Base-by-base conservation (phyloP, 495 filamentous ascomycete genomes). In the Neurospora tetrasperma region DNA sequence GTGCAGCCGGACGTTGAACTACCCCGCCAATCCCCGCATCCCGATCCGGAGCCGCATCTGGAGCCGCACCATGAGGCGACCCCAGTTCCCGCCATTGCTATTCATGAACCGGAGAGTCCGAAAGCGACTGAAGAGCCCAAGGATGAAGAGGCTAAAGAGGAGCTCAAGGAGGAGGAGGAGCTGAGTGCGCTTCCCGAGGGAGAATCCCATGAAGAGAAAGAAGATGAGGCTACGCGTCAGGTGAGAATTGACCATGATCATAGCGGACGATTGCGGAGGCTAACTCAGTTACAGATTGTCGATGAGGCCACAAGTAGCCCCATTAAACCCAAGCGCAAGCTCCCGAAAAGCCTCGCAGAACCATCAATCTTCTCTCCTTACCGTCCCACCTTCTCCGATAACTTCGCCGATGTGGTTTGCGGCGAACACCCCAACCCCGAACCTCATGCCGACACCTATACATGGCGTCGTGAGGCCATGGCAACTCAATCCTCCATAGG, bases 141-240 rank as follows among this genome's bases (percentile, higher is more conserved):
- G 27, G 18, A 66, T 18, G 54, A 66, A 18, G 54, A 18, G 23
- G 0, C 3, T 18, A 35, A 66, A 1, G 54, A 74, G 76, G 78
- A 80, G 43, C 77, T 74, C 66, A 79, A 80, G 68, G 80, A 81
- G 54, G 80, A 81, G 54, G 79, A 77, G 35, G 79, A 74, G 44
- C 76, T 74, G 18, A 71, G 76, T 46, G 74, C 54, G 54, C 54
- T 66, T 31, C 6, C 27, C 6, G 7, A 66, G 27, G 27, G 7
- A 35, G 54, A 18, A 18, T 66, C 27, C 31, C 27, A 66, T 18
- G 12, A 35, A 35, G 54, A 66, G 54, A 66, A 66, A 38, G 5
- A 6, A 66, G 54, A 66, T 9, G 54, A 66, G 54, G 54, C 54
- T 18, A 35, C 27, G 27, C 54, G 54, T 66, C 54, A 35, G 54